Evolutionary conservation across 78 protist species (phyloP), one percentile per base, ranked within the genome.

Genomic region (Dictyostelium discoideum): DNA sequence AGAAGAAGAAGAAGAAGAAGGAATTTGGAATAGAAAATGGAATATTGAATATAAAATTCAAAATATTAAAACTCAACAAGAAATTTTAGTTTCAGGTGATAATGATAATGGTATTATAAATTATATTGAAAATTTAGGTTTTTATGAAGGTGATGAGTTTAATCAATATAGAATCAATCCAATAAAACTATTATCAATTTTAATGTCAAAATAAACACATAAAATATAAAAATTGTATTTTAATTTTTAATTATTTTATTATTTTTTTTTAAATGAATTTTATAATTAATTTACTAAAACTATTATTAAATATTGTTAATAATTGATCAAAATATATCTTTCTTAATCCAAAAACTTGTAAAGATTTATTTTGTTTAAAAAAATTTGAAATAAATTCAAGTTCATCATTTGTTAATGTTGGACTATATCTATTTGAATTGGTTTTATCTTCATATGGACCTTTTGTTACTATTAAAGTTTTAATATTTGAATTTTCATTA

Each of bases 111-210:
- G 95, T 7, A 90, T 90, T 7, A 72, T 90, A 2, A 37, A 82
- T n/a, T 90, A 44, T 90, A 90, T 90, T 9, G 82, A 80, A n/a
- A 5, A 5, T 18, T 13, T 90, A 11, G 95, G 95, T 37, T 90
- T 90, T 86, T 90, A 90, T 83, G 89, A 90, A 82, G 95, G 95
- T 54, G 88, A 80, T 73, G 95, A 90, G 40, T 32, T 8, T 5
- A 90, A 90, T 82, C 54, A 26, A 37, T 90, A 90, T 82, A 67
- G 95, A 54, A 72, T 90, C 5, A 57, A 90, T 72, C 95, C 95
- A 5, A 80, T 90, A 14, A 48, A 46, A n/a, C 32, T 82, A 46
- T 32, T 90, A 5, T 72, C 77, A n/a, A 39, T 87, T 9, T 79
- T 87, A 74, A 29, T 37, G 18, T 37, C 40, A 37, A 74, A 74